Percentiles rank a stretch among this genome's conserved stretches.
phyloP scores from a whole-genome alignment of 1,284 basidiomycete genomes.

The Singerocomus inundabilis region DNA sequence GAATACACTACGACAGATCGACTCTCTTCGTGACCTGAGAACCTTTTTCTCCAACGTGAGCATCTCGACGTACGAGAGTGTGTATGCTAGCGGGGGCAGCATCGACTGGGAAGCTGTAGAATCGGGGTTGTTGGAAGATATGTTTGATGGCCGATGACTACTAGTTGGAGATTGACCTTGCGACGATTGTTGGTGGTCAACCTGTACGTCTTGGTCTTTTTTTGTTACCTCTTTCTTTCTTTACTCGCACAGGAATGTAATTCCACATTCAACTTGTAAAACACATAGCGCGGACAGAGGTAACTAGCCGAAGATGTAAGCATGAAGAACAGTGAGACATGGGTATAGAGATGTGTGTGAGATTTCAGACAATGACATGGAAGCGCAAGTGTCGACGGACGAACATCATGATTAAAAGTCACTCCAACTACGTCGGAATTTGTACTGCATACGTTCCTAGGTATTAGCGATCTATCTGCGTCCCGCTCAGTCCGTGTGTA shows the following conservation, averaged over 20 bases:
- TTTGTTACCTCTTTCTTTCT: not conserved
- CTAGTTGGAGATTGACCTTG: not conserved
- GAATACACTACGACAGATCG: conserved; percentile 63
- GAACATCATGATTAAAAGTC: conserved; percentile 57
- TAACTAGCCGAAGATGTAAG: conserved; percentile 3
- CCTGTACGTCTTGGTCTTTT: not conserved
- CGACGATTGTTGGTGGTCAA: not conserved
- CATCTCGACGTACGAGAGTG: conserved; percentile 84
- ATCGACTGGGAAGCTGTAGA: conserved; percentile 91
- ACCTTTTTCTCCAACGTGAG: conserved; percentile 89
- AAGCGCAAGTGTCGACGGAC: conserved; percentile 3
- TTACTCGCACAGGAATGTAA: conserved; percentile 9
- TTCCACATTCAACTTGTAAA: conserved; percentile 3
- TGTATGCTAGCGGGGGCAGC: conserved; percentile 75
- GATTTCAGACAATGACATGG: conserved; percentile 10
- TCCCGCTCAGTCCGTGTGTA: too few relatives aligned
- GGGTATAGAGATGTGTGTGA: conserved; percentile 32
- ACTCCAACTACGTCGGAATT: conserved; percentile 81
- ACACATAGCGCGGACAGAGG: not conserved
- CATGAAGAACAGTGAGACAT: conserved; percentile 2
- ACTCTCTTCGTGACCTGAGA: conserved; percentile 77
- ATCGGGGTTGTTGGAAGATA: conserved; percentile 73
- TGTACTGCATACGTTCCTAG: conserved; percentile 73
- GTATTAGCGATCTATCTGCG: conserved; percentile 41
- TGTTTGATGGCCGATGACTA: conserved; percentile 73